phyloP scores from a whole-genome alignment of 495 filamentous ascomycete species.

The Hypoxylon lienhwacheense region DNA sequence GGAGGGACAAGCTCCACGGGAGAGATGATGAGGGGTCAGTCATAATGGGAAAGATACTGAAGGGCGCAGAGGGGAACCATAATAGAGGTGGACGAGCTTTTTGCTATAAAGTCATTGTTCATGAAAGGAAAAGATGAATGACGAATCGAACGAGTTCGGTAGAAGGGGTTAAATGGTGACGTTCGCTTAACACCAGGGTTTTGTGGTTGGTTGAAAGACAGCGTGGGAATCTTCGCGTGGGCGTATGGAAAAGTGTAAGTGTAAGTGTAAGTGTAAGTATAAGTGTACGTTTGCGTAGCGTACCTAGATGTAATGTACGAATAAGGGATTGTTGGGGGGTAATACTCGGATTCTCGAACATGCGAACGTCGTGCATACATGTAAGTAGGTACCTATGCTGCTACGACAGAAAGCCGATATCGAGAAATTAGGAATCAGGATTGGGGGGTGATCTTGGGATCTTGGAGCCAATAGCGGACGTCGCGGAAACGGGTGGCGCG shows the following conservation, averaged over 20 bases:
- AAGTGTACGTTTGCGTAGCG: too few relatives aligned
- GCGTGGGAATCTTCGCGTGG: constrained; percentile 11
- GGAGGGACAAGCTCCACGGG: constrained; percentile 50
- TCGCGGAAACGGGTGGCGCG: constrained; percentile 12
- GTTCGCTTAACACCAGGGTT: constrained; percentile 8
- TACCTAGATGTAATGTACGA: too few relatives aligned
- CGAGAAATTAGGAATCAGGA: neutral
- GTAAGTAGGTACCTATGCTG: neutral
- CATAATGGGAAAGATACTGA: constrained; percentile 37
- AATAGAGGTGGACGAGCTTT: constrained; percentile 13
- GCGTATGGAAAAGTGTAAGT: constrained; percentile 2
- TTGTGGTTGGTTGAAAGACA: constrained; percentile 21
- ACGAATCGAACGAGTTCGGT: constrained; percentile 13
- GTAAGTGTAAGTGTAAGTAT: too few relatives aligned
- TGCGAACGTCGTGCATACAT: neutral
- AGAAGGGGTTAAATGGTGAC: constrained; percentile 11
- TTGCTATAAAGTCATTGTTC: constrained; percentile 26
- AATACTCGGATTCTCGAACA: too few relatives aligned
- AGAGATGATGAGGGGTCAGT: constrained; percentile 43
- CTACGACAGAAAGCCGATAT: neutral
- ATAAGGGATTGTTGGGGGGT: constrained; percentile 4
- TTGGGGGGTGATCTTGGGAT: neutral
- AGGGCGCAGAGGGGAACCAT: constrained; percentile 19
- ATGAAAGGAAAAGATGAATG: constrained; percentile 10
- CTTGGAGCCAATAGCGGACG: constrained; percentile 17